Base-by-base conservation (phyloP, 2,329 filamentous ascomycete genomes). In the Malbranchea cinnamomea region DNA sequence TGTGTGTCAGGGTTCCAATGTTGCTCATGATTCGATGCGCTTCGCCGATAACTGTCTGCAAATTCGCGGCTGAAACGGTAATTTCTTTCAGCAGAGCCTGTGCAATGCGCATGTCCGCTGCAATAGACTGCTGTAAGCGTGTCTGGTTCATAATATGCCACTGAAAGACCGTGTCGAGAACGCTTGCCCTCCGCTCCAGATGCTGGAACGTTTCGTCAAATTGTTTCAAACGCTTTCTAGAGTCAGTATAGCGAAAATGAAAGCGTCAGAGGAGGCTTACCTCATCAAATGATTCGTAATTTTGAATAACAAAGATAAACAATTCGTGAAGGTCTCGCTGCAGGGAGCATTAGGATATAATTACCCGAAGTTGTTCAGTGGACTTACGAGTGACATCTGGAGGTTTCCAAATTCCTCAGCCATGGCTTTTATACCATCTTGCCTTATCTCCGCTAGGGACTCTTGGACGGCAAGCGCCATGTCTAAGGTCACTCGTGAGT, bases 341-440 rank as follows among this genome's bases (percentile, higher is more conserved):
- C 43, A 6, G 38, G 41, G 3, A 54, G 31, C 47, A 24, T 15
- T 6, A 23, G n/a, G 2, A 11, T 21, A 6, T 12, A 6, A 14
- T 2, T 11, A n/a, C 5, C 17, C 26, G 11, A n/a, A n/a, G n/a
- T n/a, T n/a, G n/a, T n/a, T n/a, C n/a, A n/a, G 25, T 4, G 16
- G 9, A 28, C 39, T 28, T 47, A 57, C 57, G 32, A 60, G 30
- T 20, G 53, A 50, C 6, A 44, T 35, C 23, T 56, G 47, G 10
- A 59, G 42, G 8, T 33, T 41, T 2, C 37, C 37, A 30, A 60
- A 37, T 16, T 41, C 43, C 18, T 46, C 36, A 5, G 39, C 38
- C 2, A 60, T 32, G n/a, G 34, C 35, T 10, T 36, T 31, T 25
- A 56, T 28, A 26, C 55, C 45, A 10, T 39, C 39, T 14, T 43